Evolutionary conservation across 345 rosid species (phyloP).

Genomic region (Stellera chamaejasme): DNA sequence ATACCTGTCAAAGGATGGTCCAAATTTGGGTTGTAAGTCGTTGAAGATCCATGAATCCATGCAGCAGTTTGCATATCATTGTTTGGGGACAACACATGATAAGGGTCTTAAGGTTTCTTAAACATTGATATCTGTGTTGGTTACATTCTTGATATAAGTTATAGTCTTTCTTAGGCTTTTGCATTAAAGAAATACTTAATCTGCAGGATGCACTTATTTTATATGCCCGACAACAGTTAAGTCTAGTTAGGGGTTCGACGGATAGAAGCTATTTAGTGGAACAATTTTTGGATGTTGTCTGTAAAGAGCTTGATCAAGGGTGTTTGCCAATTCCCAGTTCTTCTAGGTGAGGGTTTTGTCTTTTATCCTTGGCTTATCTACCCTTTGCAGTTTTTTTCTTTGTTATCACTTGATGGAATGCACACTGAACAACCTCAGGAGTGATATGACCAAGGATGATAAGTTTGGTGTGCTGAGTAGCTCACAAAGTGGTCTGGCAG

Average conservation of each 20-base stretch:
- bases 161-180: not conserved
- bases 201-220: conserved; percentile 63
- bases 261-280: conserved; percentile 57
- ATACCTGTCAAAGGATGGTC: conserved; percentile 76
- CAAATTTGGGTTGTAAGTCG: conserved; percentile 64
- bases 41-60: conserved; percentile 62
- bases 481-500: conserved; percentile 55
- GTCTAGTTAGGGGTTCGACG: conserved; percentile 47
- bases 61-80: conserved; percentile 48
- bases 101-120: conserved; percentile 58
- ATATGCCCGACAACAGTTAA: conserved; percentile 71
- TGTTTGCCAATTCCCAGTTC: conserved; percentile 33
- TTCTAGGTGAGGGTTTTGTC: conserved; percentile 38
- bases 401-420: conserved; percentile 15
- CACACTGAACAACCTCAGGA: conserved; percentile 32
- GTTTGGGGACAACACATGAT: conserved; percentile 75
- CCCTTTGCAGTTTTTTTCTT: not conserved
- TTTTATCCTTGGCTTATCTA: conserved; percentile 5
- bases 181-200: conserved; percentile 15
- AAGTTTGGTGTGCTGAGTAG: conserved; percentile 56
- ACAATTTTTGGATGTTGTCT: conserved; percentile 69
- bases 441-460: conserved; percentile 69
- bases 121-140: conserved; percentile 7
- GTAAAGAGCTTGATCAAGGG: conserved; percentile 79
- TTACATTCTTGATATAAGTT: conserved; percentile 3